Base-by-base conservation (phyloP, 306 rosid species). In the Senna tora region DNA sequence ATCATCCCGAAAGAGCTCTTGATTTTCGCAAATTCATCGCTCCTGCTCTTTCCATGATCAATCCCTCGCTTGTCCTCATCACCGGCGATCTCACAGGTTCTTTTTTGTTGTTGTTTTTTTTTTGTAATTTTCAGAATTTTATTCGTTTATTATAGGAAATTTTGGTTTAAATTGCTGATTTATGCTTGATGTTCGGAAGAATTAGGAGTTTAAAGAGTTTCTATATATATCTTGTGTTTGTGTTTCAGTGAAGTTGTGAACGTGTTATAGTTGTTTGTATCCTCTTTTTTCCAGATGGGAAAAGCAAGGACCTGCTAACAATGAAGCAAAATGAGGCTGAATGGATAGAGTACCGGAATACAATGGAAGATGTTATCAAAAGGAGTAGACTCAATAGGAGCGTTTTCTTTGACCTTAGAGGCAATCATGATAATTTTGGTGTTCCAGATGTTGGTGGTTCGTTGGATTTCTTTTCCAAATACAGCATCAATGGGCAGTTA, bases 51-150 rank as follows among this genome's bases (percentile, higher is more conserved):
- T 82, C 94, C 79, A 4, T 85, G 54, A 87, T 94, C 85, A 94
- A 87, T n/a, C 98, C 98, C n/a, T 89, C 97, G 54, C 88, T 94
- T 7, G 97, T 94, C 52, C 85, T 94, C 85, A 60, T 94, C 85
- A 91, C 98, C 7, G 97, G 98, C 72, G 97, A 94, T 81, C 95
- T 94, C 80, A 94, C 97, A 71, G 98, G 98, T 88, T 55, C 10
- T 3, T 28, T 10, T 34, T 5, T 1, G 25, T 30, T 12, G 13
- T 10, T 20, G 1, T 16, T 6, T 19, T 10, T n/a, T n/a, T 5
- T 17, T 76, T 14, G 8, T 11, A 34, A 4, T 54, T 68, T 51
- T 38, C 17, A 7, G 25, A 52, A 3, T 22, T 36, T 52, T 43
- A 47, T 43, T 65, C 16, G 15, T 21, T 41, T 6, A 14, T 6